Base-by-base conservation (phyloP, 768 basidiomycete species). In the Strobilomyces echinocephalus region DNA sequence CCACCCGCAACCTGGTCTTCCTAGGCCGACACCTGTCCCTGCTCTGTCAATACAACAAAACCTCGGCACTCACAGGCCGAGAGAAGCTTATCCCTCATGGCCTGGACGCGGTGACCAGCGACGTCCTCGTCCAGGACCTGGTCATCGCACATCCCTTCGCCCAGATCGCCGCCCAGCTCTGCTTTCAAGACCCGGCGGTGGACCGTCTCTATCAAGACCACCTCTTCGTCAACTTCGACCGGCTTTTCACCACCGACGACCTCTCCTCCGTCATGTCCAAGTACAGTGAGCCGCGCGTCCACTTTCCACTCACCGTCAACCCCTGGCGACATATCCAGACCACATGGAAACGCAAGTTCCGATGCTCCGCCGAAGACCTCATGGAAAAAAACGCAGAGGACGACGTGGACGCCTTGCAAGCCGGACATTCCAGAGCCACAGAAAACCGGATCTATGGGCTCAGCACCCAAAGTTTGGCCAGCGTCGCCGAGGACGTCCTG, bases 171-270 rank as follows among this genome's bases (percentile, higher is more conserved):
- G 42, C 52, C 2, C 36, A n/a, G 1, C 5, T 40, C 0, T 57
- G 53, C 18, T 57, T 57, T 40, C 0, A 26, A 7, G 0, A 34
- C 34, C 10, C 31, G 0, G 4, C 1, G 1, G 28, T 54, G 6
- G 9, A 18, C 0, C 8, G 50, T 0, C 45, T 44, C 0, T 69
- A 69, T 35, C n/a, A 41, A 0, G 45, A 60, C 0, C 51, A 44
- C 2, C 5, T 67, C 0, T 66, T 69, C 41, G 52, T 69, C 30
- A 60, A 66, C 52, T 49, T 52, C 12, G 43, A 53, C 5, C 1
- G 12, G 0, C 5, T 8, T 3, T 57, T 54, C 10, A 49, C 53
- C 0, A 15, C 49, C 0, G 21, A 46, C 0, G 40, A 54, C 9
- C 18, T 57, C 2, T 54, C 48, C 0, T 1, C 11, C 0, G 14